Conservation (phyloP, 768 basidiomycete genomes). For the Albatrellus ellisii region DNA sequence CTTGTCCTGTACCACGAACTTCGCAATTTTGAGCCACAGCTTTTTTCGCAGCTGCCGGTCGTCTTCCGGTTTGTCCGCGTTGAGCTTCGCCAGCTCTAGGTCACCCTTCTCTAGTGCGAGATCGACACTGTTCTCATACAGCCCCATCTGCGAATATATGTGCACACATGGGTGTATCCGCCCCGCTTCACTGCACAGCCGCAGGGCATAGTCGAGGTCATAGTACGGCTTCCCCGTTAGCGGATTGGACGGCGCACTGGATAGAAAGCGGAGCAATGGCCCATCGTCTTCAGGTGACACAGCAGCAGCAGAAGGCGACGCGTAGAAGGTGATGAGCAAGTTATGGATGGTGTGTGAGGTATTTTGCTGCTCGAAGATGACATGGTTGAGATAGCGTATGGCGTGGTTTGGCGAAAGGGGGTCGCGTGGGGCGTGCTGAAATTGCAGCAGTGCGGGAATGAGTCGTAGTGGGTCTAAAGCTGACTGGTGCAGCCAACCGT, state of each 20-base stretch:
- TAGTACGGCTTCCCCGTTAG: constrained; percentile 82
- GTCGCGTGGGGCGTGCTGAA: constrained; percentile 61
- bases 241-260: constrained; percentile 69
- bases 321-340: constrained; percentile 80
- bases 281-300: constrained; percentile 63
- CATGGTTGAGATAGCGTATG: constrained; percentile 76
- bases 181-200: constrained; percentile 75
- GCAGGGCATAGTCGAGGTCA: constrained; percentile 92
- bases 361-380: constrained; percentile 70
- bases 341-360: constrained; percentile 88
- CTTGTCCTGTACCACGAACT: constrained; percentile 95
- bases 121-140: constrained; percentile 95
- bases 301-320: constrained; percentile 34
- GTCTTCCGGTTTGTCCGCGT: constrained; percentile 91
- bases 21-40: constrained; percentile 97
- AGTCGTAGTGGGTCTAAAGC: constrained; percentile 72
- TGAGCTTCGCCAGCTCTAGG: constrained; percentile 86
- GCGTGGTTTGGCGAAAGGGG: constrained; percentile 74
- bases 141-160: constrained; percentile 95
- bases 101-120: constrained; percentile 91
- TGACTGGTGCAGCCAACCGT: constrained; percentile 81
- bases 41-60: constrained; percentile 82
- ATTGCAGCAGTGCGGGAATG: constrained; percentile 77
- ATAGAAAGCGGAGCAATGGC: constrained; percentile 71
- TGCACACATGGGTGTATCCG: constrained; percentile 85